These are phyloP conservation scores for Arthrobotrys pseudoclavata DNA, from an alignment of 2,329 filamentous ascomycete species.

Conservation along the genomic window DNA sequence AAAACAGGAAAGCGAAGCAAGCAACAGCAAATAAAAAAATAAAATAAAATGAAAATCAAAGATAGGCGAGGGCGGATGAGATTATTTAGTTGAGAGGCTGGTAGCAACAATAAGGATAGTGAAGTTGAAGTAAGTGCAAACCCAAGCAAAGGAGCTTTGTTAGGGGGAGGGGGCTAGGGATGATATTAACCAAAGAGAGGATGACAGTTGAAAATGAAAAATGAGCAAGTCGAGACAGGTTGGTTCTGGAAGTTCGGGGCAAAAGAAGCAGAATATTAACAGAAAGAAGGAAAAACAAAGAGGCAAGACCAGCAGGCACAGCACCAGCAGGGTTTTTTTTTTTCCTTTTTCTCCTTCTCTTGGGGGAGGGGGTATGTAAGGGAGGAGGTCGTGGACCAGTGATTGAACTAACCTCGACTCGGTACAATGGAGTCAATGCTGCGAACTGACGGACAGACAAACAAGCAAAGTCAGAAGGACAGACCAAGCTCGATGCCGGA, in stretches of 20 bases:
- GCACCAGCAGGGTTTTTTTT: constrained; percentile 23
- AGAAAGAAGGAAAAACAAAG: constrained; percentile 17
- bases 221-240: constrained; percentile 14
- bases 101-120: not conserved
- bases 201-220: constrained; percentile 23
- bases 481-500: constrained; percentile 9
- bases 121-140: not conserved
- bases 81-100: not conserved
- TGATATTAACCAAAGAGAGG: constrained; percentile 21
- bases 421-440: constrained; percentile 38
- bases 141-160: constrained; percentile 1
- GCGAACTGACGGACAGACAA: constrained; percentile 30
- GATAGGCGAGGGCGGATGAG: constrained; percentile 2
- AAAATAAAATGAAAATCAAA: constrained; percentile 25
- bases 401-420: constrained; percentile 28
- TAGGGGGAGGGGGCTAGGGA: not conserved
- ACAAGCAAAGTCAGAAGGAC: constrained; percentile 22
- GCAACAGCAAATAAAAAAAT: constrained; percentile 23
- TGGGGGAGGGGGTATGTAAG: constrained; percentile 9
- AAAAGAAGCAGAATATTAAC: constrained; percentile 23
- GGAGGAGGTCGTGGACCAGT: constrained; percentile 25
- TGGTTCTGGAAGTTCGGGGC: constrained; percentile 32
- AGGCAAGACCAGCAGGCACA: constrained; percentile 26
- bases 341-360: constrained; percentile 3
- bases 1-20: constrained; percentile 20